Conservation (phyloP, 345 rosid genomes). For the Turnera subulata region DNA sequence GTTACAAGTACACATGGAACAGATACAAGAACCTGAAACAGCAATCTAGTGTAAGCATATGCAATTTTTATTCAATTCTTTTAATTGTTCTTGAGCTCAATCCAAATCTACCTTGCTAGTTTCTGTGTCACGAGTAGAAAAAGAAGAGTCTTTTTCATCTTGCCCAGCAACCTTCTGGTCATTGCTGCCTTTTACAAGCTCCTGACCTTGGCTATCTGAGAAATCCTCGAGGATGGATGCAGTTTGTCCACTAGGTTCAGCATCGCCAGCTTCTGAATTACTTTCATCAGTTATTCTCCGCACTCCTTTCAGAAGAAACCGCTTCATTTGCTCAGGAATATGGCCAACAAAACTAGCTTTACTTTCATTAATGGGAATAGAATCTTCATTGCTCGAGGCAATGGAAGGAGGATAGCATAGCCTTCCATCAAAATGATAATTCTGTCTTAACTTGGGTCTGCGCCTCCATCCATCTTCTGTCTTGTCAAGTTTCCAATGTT, state of each 20-base stretch:
- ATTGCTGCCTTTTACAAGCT: slow-evolving; percentile 48
- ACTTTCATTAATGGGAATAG: slow-evolving; percentile 41
- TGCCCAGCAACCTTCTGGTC: slow-evolving; percentile 55
- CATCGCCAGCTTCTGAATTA: slow-evolving; percentile 59
- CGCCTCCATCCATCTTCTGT: slow-evolving; percentile 96
- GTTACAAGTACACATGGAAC: slow-evolving; percentile 85
- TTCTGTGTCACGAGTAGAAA: slow-evolving; percentile 64
- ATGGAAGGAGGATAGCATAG: slow-evolving; percentile 64
- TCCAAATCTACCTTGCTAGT: slow-evolving; percentile 56
- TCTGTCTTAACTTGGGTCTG: slow-evolving; percentile 82
- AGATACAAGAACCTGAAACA: slow-evolving; percentile 66
- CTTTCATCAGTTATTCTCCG: slow-evolving; percentile 80
- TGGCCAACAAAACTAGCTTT: slow-evolving; percentile 70
- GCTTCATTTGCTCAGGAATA: slow-evolving; percentile 97
- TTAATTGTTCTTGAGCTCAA: slow-evolving; percentile 13
- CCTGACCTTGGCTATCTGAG: slow-evolving; percentile 38
- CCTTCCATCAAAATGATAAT: slow-evolving; percentile 86
- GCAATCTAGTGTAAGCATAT: slow-evolving; percentile 17
- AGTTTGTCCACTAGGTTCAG: slow-evolving; percentile 43
- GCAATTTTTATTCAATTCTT: not conserved
- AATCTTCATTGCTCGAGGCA: slow-evolving; percentile 41
- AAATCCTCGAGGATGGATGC: slow-evolving; percentile 40
- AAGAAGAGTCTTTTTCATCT: slow-evolving; percentile 50
- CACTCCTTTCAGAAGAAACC: slow-evolving; percentile 75
- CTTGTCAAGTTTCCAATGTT: slow-evolving; percentile 95